Evolutionary conservation across 31 red algal genomes (phyloP).

Genomic region (Endocladia muricata): DNA sequence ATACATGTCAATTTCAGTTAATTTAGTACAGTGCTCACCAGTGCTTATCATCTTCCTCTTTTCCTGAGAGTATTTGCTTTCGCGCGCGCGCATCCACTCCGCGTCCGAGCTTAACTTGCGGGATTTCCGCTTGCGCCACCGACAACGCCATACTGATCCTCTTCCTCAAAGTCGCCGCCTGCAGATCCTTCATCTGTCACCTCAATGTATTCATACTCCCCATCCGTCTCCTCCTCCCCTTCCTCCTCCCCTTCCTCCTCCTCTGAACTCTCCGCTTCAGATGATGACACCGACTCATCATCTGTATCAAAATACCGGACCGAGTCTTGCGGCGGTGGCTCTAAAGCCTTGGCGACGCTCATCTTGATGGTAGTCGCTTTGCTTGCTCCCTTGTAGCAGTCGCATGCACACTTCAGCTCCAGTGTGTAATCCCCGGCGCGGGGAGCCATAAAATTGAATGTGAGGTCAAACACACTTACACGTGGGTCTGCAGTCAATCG

Average conservation of each 20-base stretch:
- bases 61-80: too few relatives aligned
- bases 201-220: constrained; percentile 47
- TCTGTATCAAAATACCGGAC: constrained; percentile 76
- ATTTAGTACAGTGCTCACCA: too few relatives aligned
- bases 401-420: constrained; percentile 64
- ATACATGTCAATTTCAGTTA: too few relatives aligned
- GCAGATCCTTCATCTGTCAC: constrained; percentile 50
- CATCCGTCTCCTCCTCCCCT: constrained; percentile 40
- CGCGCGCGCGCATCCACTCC: too few relatives aligned
- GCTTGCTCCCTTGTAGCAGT: constrained; percentile 76
- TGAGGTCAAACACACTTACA: constrained; percentile 52
- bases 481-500: constrained; percentile 31
- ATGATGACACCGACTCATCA: constrained; percentile 34
- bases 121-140: constrained; percentile 6
- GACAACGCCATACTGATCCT: constrained; percentile 21
- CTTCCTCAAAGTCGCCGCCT: constrained; percentile 60
- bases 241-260: constrained; percentile 30
- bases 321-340: constrained; percentile 17
- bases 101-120: too few relatives aligned
- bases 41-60: too few relatives aligned
- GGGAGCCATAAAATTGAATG: constrained; percentile 67
- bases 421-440: constrained; percentile 55
- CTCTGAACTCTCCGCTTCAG: constrained; percentile 19
- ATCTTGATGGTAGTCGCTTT: constrained; percentile 51
- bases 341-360: constrained; percentile 48